Evolutionary conservation across 176 grass and related monocot genomes (phyloP), one percentile per base, ranked within the genome.

Genomic region (Hordeum marinum): DNA sequence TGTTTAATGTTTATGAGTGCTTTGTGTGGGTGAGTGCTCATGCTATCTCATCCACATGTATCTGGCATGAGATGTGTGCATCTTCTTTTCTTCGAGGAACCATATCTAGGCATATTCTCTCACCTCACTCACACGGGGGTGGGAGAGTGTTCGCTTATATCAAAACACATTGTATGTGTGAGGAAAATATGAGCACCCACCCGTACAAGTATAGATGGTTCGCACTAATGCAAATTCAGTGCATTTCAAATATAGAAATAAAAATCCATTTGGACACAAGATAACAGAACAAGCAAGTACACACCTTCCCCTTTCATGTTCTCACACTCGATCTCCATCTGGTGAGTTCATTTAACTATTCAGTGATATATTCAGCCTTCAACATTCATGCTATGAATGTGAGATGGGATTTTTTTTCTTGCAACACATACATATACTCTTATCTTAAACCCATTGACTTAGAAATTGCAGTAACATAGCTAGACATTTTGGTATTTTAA

Each of bases 231-330:
- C 76, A 48, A 70, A 17, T 48, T 24, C 60, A 43, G 3, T 35
- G 6, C 12, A 86, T 69, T 85, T 78, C 15, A 39, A 20, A 78
- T 77, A 68, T 68, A 21, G 17, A 29, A 61, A n/a, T 40, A 77
- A 27, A 77, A 18, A 26, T 43, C 24, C 58, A 25, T 13, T 2
- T 8, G 4, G 25, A 18, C 18, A 78, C 12, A 12, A 69, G 9
- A 14, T 78, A 58, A 58, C 25, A 43, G 74, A 77, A 24, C 32
- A 76, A 59, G 46, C 46, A 59, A 31, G 36, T 78, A 48, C 20
- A 11, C 3, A 12, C 2, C 31, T n/a, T 78, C 17, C 11, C 18
- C 8, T 64, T 52, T 80, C n/a, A 78, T 2, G 4, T 72, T 65
- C 57, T 45, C 27, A 34, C 63, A 61, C 41, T 80, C 9, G 1